These are phyloP conservation scores for Plasmodium falciparum DNA, from an alignment of 169 alveolate species.

Conservation along the genomic window DNA sequence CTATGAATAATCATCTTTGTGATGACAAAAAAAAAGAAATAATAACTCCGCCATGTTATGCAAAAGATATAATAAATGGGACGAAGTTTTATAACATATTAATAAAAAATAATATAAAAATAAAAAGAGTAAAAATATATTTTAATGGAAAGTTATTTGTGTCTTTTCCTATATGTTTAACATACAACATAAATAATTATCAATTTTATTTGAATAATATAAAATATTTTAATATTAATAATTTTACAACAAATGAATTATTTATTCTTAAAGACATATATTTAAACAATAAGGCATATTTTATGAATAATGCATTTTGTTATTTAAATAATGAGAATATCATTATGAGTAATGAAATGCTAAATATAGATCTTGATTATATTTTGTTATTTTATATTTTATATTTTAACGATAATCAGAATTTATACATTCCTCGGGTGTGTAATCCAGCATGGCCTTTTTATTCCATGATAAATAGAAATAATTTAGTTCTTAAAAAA, in stretches of 20 bases:
- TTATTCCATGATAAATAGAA: neutral
- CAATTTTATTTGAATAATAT: slow-evolving; percentile 32
- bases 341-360: slow-evolving; percentile 45
- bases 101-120: slow-evolving; percentile 15
- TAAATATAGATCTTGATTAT: slow-evolving; percentile 53
- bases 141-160: slow-evolving; percentile 60
- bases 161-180: slow-evolving; percentile 44
- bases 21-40: too few relatives aligned
- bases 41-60: too few relatives aligned
- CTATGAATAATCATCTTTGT: too few relatives aligned
- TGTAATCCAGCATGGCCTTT: slow-evolving; percentile 39
- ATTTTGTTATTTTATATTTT: slow-evolving; percentile 46
- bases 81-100: too few relatives aligned
- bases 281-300: slow-evolving; percentile 23
- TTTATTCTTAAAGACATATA: slow-evolving; percentile 22
- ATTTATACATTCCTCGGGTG: slow-evolving; percentile 12
- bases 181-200: slow-evolving; percentile 50
- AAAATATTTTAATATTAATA: slow-evolving; percentile 23
- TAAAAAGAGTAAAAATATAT: slow-evolving; percentile 27
- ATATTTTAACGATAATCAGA: slow-evolving; percentile 41
- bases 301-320: slow-evolving; percentile 27
- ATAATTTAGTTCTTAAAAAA: neutral
- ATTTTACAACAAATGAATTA: neutral
- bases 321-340: slow-evolving; percentile 54
- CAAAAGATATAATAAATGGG: too few relatives aligned